Percentiles rank a stretch among this genome's conserved stretches.
These are phyloP conservation scores for Penicillium taxi DNA, from an alignment of 495 filamentous ascomycete species.

Conservation along the genomic window DNA sequence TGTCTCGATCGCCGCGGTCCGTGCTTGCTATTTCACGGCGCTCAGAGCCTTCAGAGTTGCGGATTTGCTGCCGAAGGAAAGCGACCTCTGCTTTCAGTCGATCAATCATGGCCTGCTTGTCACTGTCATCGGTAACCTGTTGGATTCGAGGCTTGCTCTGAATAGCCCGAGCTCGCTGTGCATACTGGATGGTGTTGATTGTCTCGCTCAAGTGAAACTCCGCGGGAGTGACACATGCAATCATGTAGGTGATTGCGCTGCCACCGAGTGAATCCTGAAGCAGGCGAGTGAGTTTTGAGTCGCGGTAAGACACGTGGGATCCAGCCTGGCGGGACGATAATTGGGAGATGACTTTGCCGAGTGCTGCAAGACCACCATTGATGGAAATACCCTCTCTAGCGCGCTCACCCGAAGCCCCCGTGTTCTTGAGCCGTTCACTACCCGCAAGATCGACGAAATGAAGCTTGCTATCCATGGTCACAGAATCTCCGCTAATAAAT, in stretches of 20 bases:
- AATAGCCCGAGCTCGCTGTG: conserved; percentile 89
- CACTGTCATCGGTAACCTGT: conserved; percentile 78
- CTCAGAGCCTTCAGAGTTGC: conserved; percentile 55
- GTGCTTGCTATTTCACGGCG: conserved; percentile 51
- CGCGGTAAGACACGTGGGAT: conserved; percentile 93
- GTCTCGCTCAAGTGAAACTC: conserved; percentile 98
- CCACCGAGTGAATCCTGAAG: conserved; percentile 98
- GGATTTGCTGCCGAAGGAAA: conserved; percentile 90
- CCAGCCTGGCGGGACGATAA: conserved; percentile 82
- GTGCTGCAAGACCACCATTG: conserved; percentile 88
- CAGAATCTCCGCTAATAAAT: conserved; percentile 57
- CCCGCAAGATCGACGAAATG: conserved; percentile 98
- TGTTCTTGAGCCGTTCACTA: conserved; percentile 96
- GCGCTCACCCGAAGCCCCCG: conserved; percentile 87
- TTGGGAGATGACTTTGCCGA: conserved; percentile 98
- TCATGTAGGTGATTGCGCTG: conserved; percentile 98
- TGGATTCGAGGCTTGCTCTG: conserved; percentile 97
- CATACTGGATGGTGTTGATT: conserved; percentile 93
- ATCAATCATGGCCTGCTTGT: conserved; percentile 92
- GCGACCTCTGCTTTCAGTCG: conserved; percentile 88
- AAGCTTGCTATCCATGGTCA: conserved; percentile 95
- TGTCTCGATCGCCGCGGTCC: conserved; percentile 69
- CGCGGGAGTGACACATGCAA: conserved; percentile 94
- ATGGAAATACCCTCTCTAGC: conserved; percentile 98
- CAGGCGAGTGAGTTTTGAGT: conserved; percentile 90